Percentiles rank a stretch among this genome's conserved stretches.
phyloP scores from a whole-genome alignment of 2,329 filamentous ascomycete genomes.

The Exophiala sideris region DNA sequence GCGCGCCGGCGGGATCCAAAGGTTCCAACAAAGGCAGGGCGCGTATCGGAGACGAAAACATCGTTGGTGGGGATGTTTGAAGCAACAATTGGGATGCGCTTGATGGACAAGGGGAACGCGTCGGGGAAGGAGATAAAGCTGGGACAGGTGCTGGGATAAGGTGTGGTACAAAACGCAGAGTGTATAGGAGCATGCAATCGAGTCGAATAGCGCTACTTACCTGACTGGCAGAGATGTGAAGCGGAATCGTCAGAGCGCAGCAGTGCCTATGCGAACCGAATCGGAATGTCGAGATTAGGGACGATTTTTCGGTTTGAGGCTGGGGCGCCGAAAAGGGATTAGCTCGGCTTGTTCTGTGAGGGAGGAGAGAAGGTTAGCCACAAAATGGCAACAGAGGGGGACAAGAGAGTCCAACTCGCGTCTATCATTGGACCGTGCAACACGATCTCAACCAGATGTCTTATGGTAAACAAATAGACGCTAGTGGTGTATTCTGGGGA shows the following conservation, averaged over 20 bases:
- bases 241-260: constrained; percentile 29
- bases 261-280: constrained; percentile 26
- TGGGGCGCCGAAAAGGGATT: constrained; percentile 25
- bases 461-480: constrained; percentile 17
- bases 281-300: constrained; percentile 25
- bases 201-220: constrained; percentile 27
- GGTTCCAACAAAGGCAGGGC: not conserved
- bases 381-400: constrained; percentile 16
- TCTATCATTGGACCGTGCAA: constrained; percentile 23
- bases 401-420: constrained; percentile 21
- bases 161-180: constrained; percentile 5
- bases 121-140: constrained; percentile 8
- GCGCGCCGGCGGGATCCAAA: not conserved
- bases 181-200: constrained; percentile 15
- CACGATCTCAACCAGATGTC: constrained; percentile 21
- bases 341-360: constrained; percentile 16
- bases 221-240: constrained; percentile 27
- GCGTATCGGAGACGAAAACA: constrained; percentile 6
- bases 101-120: constrained; percentile 14
- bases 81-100: constrained; percentile 5
- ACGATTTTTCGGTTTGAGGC: constrained; percentile 20
- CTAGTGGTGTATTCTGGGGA: constrained; percentile 25
- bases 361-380: constrained; percentile 21
- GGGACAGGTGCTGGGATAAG: not conserved
- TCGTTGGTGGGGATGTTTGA: constrained; percentile 8